A percentile compares a stretch with the other conserved stretches of the same genome.
Conservation (phyloP, 495 filamentous ascomycete genomes). For the Usnea hakonensis region DNA sequence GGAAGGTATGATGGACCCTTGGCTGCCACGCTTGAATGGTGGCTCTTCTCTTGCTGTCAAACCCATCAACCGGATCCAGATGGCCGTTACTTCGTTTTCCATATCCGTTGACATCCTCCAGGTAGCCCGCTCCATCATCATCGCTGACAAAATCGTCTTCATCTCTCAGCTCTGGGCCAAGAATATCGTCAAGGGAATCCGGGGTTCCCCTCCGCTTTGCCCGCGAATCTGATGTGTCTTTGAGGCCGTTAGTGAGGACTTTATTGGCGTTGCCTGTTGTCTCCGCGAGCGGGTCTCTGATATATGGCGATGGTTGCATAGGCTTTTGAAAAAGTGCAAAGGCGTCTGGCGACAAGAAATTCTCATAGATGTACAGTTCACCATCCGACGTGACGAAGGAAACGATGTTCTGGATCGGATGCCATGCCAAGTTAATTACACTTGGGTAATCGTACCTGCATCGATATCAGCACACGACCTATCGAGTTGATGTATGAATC, state of each 20-base stretch:
- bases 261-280: conserved; percentile 56
- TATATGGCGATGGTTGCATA: conserved; percentile 74
- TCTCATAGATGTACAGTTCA: conserved; percentile 78
- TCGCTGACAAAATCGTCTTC: conserved; percentile 82
- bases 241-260: conserved; percentile 48
- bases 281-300: conserved; percentile 69
- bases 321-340: conserved; percentile 50
- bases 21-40: conserved; percentile 47
- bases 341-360: conserved; percentile 60
- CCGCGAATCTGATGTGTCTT: conserved; percentile 39
- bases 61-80: conserved; percentile 40
- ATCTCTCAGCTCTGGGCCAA: conserved; percentile 35
- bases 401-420: conserved; percentile 75
- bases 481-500: not conserved
- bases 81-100: conserved; percentile 52
- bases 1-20: conserved; percentile 71
- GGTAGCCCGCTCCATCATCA: conserved; percentile 91
- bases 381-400: conserved; percentile 89
- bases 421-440: conserved; percentile 82
- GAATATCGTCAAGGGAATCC: conserved; percentile 54
- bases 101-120: conserved; percentile 53
- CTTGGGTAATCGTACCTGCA: conserved; percentile 64
- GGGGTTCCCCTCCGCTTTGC: conserved; percentile 38
- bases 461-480: conserved; percentile 12
- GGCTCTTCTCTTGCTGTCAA: conserved; percentile 56